Percentiles rank a stretch among this genome's conserved stretches.
These are phyloP conservation scores for Penicillium occitanis DNA, from an alignment of 2,329 filamentous ascomycete species.

Conservation along the genomic window DNA sequence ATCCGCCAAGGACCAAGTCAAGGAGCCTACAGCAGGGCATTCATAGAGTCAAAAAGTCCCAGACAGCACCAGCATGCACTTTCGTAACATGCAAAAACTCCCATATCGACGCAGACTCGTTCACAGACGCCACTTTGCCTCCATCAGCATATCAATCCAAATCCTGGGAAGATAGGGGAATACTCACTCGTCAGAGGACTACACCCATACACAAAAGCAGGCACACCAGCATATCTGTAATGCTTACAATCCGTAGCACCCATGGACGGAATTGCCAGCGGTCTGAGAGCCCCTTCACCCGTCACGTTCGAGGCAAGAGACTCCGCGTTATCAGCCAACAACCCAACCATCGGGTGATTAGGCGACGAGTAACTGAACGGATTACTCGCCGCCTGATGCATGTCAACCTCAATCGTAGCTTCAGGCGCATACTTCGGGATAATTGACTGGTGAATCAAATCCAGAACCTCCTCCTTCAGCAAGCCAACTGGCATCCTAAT, in stretches of 20 bases:
- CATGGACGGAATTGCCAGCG: slow-evolving; percentile 39
- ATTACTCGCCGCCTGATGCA: slow-evolving; percentile 40
- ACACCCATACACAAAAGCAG: slow-evolving; percentile 40
- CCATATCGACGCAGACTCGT: slow-evolving; percentile 3
- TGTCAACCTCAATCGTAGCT: slow-evolving; percentile 25
- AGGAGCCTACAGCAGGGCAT: too few relatives aligned
- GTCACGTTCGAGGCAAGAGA: neutral
- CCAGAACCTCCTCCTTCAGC: slow-evolving; percentile 29
- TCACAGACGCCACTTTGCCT: slow-evolving; percentile 4
- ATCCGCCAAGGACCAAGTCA: too few relatives aligned
- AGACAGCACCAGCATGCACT: slow-evolving; percentile 9
- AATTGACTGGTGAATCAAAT: slow-evolving; percentile 23
- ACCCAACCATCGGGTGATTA: slow-evolving; percentile 32
- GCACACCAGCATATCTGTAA: slow-evolving; percentile 39
- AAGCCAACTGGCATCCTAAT: slow-evolving; percentile 45
- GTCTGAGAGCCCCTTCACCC: slow-evolving; percentile 25
- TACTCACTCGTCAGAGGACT: slow-evolving; percentile 10
- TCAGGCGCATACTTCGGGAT: neutral
- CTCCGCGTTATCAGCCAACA: slow-evolving; percentile 32
- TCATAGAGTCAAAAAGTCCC: neutral
- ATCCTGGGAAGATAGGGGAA: too few relatives aligned
- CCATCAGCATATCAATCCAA: neutral
- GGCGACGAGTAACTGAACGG: slow-evolving; percentile 32
- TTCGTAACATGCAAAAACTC: slow-evolving; percentile 14
- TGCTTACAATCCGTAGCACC: slow-evolving; percentile 47